phyloP scores from a whole-genome alignment of 164 flowering plant genomes.

The Houttuynia cordata region DNA sequence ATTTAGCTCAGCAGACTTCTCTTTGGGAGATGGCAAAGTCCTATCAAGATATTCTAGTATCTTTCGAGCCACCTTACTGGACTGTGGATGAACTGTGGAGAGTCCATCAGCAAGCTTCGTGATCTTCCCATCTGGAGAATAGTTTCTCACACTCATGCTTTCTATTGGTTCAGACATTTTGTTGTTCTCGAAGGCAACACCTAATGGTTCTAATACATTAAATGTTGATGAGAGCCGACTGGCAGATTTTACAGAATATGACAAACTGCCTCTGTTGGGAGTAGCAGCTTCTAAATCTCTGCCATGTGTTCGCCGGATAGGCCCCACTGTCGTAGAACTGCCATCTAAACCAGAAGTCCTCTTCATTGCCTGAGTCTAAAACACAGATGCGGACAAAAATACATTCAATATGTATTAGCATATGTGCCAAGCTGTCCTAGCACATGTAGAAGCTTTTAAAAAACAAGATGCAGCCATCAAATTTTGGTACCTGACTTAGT shows the following conservation, averaged over 20 bases:
- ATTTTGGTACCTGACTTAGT: neutral
- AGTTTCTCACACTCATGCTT: neutral
- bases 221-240: conserved; percentile 17
- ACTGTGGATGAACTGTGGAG: conserved; percentile 37
- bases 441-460: too few species aligned
- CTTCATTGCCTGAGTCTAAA: conserved; percentile 13
- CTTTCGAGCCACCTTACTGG: conserved; percentile 49
- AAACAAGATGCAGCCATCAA: neutral
- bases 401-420: neutral
- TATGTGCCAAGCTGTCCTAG: neutral
- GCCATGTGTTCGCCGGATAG: conserved; percentile 44
- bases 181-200: neutral
- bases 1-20: conserved; percentile 52
- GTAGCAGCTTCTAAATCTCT: conserved; percentile 28
- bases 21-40: conserved; percentile 45
- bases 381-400: conserved; percentile 6
- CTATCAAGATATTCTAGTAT: conserved; percentile 77
- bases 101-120: conserved; percentile 4
- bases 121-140: neutral
- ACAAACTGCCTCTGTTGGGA: conserved; percentile 22
- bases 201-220: neutral
- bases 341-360: conserved; percentile 16
- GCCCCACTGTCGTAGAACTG: conserved; percentile 53
- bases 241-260: conserved; percentile 14
- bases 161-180: neutral